Evolutionary conservation across 1,284 basidiomycete species (phyloP).

Genomic region (Fistulinella cinereoalba): DNA sequence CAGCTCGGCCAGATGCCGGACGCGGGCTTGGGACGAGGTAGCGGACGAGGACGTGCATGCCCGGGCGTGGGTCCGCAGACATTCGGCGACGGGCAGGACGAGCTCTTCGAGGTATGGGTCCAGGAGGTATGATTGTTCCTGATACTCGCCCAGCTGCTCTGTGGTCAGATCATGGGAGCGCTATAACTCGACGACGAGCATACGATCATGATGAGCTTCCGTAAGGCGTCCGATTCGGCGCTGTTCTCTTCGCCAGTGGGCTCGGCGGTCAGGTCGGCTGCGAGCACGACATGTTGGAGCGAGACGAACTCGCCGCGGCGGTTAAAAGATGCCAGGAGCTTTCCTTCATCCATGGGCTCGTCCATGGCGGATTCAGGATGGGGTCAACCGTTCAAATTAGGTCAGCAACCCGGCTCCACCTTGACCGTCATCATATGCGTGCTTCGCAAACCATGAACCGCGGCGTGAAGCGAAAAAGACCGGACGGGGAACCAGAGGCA

Average conservation of each 20-base stretch:
- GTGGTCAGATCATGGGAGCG: constrained; percentile 1
- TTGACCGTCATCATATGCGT: too few species aligned
- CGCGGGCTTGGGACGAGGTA: constrained; percentile 40
- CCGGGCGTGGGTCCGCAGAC: constrained; percentile 61
- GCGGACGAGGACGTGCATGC: constrained; percentile 37
- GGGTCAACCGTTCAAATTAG: too few species aligned
- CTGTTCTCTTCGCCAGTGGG: constrained; percentile 49
- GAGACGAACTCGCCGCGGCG: constrained; percentile 56
- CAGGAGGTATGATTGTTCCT: constrained; percentile 92
- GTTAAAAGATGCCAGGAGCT: constrained; percentile 57
- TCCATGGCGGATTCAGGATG: too few species aligned
- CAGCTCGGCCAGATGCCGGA: constrained; percentile 58
- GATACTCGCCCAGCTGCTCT: constrained; percentile 83
- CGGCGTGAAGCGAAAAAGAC: constrained; percentile 24
- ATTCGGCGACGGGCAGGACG: constrained; percentile 72
- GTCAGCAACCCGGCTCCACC: too few species aligned
- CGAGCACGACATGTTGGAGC: constrained; percentile 52
- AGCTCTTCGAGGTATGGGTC: constrained; percentile 92
- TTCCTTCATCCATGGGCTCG: constrained; percentile 40
- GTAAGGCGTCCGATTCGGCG: constrained; percentile 41
- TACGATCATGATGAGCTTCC: constrained; percentile 38
- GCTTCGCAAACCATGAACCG: too few species aligned
- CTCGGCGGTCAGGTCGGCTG: constrained; percentile 45
- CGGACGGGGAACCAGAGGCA: constrained; percentile 16
- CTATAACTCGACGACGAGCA: constrained; percentile 14